A percentile compares a stretch with the other conserved stretches of the same genome.
Conservation (phyloP, 164 flowering plant species). For the Vitis cinerea region DNA sequence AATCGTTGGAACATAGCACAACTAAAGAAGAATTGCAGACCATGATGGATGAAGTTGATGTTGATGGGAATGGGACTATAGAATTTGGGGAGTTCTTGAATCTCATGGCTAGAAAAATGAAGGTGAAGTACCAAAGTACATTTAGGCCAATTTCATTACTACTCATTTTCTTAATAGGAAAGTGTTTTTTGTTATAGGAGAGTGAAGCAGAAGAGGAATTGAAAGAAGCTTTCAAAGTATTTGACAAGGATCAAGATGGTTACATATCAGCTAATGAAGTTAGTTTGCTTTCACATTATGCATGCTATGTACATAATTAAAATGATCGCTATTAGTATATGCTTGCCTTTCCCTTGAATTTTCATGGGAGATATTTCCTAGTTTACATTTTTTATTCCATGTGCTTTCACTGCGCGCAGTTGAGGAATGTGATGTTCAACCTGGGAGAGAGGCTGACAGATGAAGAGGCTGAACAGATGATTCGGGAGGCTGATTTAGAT, state of each 20-base stretch:
- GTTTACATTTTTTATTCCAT: not conserved
- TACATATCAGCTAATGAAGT: constrained; percentile 57
- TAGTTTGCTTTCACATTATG: not conserved
- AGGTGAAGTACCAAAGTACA: constrained; percentile 23
- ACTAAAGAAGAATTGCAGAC: constrained; percentile 42
- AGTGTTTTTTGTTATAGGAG: constrained; percentile 27
- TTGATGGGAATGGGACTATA: constrained; percentile 52
- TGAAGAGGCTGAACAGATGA: constrained; percentile 51
- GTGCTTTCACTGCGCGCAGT: constrained; percentile 19
- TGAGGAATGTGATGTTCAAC: constrained; percentile 46
- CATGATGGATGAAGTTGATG: constrained; percentile 54
- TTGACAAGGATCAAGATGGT: constrained; percentile 60
- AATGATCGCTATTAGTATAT: not conserved
- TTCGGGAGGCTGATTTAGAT: constrained; percentile 49
- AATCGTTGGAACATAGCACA: constrained; percentile 43
- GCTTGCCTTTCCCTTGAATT: not conserved
- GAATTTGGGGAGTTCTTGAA: constrained; percentile 57
- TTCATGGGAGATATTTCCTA: not conserved
- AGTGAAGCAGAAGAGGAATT: constrained; percentile 50
- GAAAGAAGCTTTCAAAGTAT: constrained; percentile 59
- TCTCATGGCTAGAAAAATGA: constrained; percentile 57
- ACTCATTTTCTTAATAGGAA: no score
- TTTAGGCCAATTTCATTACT: no score
- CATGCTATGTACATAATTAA: no score
- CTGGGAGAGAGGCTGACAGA: constrained; percentile 47